Evolutionary conservation across 2,329 filamentous ascomycete genomes (phyloP), one percentile per base, ranked within the genome.

Genomic region (Fusarium udum): DNA sequence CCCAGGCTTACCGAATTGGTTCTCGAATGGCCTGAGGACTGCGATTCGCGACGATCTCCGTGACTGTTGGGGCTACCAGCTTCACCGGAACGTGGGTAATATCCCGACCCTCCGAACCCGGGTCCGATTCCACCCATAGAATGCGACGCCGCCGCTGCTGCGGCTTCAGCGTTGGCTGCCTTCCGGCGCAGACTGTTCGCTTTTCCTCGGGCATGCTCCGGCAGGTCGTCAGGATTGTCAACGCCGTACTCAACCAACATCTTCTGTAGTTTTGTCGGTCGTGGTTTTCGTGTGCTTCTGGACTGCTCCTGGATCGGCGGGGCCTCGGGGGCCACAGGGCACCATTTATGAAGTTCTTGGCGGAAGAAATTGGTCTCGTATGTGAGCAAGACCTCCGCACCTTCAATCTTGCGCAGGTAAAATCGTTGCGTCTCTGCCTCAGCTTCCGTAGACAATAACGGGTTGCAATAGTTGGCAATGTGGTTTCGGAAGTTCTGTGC

Each of bases 351-450:
- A 64, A 99, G 87, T 79, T 98, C 95, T 80, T 97, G 95, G 31
- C 95, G 92, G 85, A 99, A 95, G 82, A 97, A 97, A 80, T 99
- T 99, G n/a, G 95, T 98, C 84, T 99, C 96, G 64, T 92, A 92
- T 0, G 95, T 90, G 6, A 99, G 87, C 7, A 99, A 87, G 58
- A 99, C 95, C 80, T 99, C 96, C 3, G 96, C 95, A 6, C 96
- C 96, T 83, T 99, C 96, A 61, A 99, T 95, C 84, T 99, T 99
- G 64, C 96, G 93, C 45, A 99, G 86, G 78, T 97, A 98, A 82
- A 99, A 99, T 11, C 97, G 91, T 81, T 98, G 92, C 0, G 93
- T 95, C 61, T 95, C 93, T 14, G 95, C 92, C 80, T 98, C 95
- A 46, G 95, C 94, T 16, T 93, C 91, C 2, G 93, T 97, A 2